phyloP scores from a whole-genome alignment of 2,329 filamentous ascomycete species.

The Paraphoma sp. region DNA sequence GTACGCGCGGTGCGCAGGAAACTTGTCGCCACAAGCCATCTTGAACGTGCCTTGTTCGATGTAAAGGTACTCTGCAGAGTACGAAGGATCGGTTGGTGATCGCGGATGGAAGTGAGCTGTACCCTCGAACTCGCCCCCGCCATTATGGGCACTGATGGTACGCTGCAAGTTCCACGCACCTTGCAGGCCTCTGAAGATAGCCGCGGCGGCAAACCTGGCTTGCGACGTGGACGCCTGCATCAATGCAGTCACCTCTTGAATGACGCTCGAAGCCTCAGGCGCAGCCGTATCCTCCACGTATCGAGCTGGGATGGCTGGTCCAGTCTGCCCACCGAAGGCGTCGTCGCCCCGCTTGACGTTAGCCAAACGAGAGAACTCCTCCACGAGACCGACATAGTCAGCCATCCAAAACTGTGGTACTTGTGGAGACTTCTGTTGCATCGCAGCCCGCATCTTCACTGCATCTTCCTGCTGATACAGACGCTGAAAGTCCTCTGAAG shows the following conservation, averaged over 20 bases:
- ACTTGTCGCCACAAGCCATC: constrained; percentile 62
- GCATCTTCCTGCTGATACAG: constrained; percentile 27
- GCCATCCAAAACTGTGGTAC: constrained; percentile 81
- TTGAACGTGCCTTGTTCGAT: constrained; percentile 71
- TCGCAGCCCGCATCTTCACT: constrained; percentile 53
- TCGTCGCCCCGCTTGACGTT: constrained; percentile 55
- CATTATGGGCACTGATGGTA: constrained; percentile 61
- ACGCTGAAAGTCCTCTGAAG: constrained; percentile 5
- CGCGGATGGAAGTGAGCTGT: constrained; percentile 70
- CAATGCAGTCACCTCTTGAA: constrained; percentile 53
- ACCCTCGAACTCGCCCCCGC: constrained; percentile 70
- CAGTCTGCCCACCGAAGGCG: constrained; percentile 57
- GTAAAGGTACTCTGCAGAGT: constrained; percentile 67
- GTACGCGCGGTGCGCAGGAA: constrained; percentile 70
- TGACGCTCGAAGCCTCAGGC: constrained; percentile 52
- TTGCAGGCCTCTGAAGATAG: constrained; percentile 73
- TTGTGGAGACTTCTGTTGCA: constrained; percentile 46
- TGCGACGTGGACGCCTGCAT: constrained; percentile 52
- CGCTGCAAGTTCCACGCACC: constrained; percentile 72
- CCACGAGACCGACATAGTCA: constrained; percentile 79
- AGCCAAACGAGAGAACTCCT: constrained; percentile 69
- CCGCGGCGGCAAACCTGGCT: constrained; percentile 65
- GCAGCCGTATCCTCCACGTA: constrained; percentile 38
- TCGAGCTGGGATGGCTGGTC: constrained; percentile 47
- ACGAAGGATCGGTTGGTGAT: constrained; percentile 56